Evolutionary conservation across 2,329 filamentous ascomycete species (phyloP), one percentile per base, ranked within the genome.

Genomic region (Zymoseptoria passerinii): DNA sequence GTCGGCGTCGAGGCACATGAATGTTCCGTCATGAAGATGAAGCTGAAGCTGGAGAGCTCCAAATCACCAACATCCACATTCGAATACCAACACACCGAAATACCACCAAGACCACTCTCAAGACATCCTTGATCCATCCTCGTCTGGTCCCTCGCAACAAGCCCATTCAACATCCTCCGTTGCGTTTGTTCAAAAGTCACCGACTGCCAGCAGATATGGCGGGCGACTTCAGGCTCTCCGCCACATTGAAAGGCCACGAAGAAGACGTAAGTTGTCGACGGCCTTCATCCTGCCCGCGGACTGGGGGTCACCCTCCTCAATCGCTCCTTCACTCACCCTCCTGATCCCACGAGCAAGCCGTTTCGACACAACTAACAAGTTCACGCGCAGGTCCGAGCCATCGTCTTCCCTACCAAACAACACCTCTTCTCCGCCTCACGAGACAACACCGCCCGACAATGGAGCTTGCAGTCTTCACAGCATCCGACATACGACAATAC

Each of bases 391-490:
- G 92, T 99, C 67, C 90, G 92, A 67, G 88, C 85, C 63, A 88
- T 96, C 67, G 81, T 81, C 70, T 96, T 92, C 69, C 89, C 91
- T 20, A 81, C 82, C 54, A 77, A 87, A 60, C 83, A 87, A 63
- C 80, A 83, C 51, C 78, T 96, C 60, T 77, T 96, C 64, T 95
- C 94, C 19, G 90, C 90, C 40, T 97, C 94, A 52, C 83, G 94
- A 76, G 94, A 99, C 77, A 88, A 87, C 67, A 95, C 90, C 16
- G 91, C 96, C 56, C 87, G 92, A 53, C 76, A 89, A 65, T 99
- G 94, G 94, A 87, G 84, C 65, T 84, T 85, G 59, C 79, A 81
- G 27, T 82, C 83, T 50, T 76, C 81, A 50, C 79, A 80, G 23
- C 88, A 90, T 28, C 86, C 88, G 0, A 75, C 76, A 18, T 97